Conservation (phyloP, 306 rosid genomes). For the Betula pendula region DNA sequence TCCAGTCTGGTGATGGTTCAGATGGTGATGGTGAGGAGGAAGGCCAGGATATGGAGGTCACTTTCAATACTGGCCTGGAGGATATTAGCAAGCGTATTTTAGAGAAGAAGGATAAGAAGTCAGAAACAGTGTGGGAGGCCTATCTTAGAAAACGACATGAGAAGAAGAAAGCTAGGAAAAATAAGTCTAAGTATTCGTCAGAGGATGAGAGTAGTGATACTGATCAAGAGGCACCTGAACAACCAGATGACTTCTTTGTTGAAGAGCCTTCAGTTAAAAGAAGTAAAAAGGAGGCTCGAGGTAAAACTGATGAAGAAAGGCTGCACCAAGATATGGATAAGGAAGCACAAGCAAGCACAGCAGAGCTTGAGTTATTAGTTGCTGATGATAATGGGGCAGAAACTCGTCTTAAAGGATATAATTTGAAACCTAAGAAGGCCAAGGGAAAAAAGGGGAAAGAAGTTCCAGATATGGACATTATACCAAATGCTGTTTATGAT, state of each 20-base stretch:
- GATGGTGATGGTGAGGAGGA: slow-evolving; percentile 59
- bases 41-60: slow-evolving; percentile 85
- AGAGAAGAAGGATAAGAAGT: slow-evolving; percentile 74
- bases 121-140: slow-evolving; percentile 84
- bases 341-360: slow-evolving; percentile 60
- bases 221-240: slow-evolving; percentile 54
- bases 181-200: slow-evolving; percentile 57
- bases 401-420: slow-evolving; percentile 64
- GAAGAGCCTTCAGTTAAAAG: slow-evolving; percentile 65
- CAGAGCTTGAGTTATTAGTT: slow-evolving; percentile 90
- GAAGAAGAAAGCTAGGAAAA: slow-evolving; percentile 68
- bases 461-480: slow-evolving; percentile 57
- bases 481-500: slow-evolving; percentile 54
- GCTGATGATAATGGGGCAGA: slow-evolving; percentile 73
- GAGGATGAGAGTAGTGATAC: slow-evolving; percentile 63
- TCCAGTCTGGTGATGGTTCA: slow-evolving; percentile 56
- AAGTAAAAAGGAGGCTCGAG: slow-evolving; percentile 42
- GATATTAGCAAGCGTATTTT: slow-evolving; percentile 78
- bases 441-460: slow-evolving; percentile 63
- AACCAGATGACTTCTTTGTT: slow-evolving; percentile 72
- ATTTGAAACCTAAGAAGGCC: slow-evolving; percentile 59
- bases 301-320: slow-evolving; percentile 30
- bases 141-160: slow-evolving; percentile 64
- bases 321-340: slow-evolving; percentile 35
- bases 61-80: slow-evolving; percentile 86